phyloP scores from a whole-genome alignment of 1,139 yeast genomes.

The Debaryomyces sp. region DNA sequence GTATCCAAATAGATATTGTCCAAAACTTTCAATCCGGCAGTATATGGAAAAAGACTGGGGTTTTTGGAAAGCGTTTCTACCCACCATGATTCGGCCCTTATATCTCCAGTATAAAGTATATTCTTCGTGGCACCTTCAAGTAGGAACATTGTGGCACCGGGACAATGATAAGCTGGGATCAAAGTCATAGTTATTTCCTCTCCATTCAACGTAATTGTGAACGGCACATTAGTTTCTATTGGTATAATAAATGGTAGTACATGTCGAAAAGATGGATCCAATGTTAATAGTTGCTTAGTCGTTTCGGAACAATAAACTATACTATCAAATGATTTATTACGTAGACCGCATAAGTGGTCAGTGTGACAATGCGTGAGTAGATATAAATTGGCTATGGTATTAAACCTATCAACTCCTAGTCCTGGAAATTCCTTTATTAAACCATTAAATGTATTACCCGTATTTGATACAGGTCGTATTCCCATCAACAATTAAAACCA shows the following conservation, averaged over 20 bases:
- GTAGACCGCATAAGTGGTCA: slow-evolving; percentile 59
- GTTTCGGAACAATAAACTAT: slow-evolving; percentile 52
- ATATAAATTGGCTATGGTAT: slow-evolving; percentile 25
- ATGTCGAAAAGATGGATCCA: slow-evolving; percentile 26
- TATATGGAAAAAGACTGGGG: slow-evolving; percentile 47
- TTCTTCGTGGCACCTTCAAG: slow-evolving; percentile 37
- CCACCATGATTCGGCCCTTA: slow-evolving; percentile 63
- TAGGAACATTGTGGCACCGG: slow-evolving; percentile 62
- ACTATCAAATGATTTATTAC: slow-evolving; percentile 38
- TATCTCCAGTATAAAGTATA: slow-evolving; percentile 60
- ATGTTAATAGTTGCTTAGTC: slow-evolving; percentile 40
- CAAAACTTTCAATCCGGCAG: slow-evolving; percentile 33
- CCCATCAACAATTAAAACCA: neutral
- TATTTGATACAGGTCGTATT: neutral
- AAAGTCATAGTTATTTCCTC: slow-evolving; percentile 24
- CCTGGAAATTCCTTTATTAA: slow-evolving; percentile 37
- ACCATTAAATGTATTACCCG: slow-evolving; percentile 31
- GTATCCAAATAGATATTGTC: slow-evolving; percentile 60
- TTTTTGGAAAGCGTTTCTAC: slow-evolving; percentile 37
- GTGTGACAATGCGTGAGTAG: slow-evolving; percentile 60
- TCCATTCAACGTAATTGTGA: slow-evolving; percentile 17
- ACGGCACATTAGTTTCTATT: slow-evolving; percentile 29
- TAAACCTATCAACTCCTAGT: slow-evolving; percentile 48
- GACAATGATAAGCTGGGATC: slow-evolving; percentile 59
- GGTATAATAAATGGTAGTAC: slow-evolving; percentile 24